These are phyloP conservation scores for Stygiomarasmius scandens DNA, from an alignment of 1,284 basidiomycete genomes.

Conservation along the genomic window DNA sequence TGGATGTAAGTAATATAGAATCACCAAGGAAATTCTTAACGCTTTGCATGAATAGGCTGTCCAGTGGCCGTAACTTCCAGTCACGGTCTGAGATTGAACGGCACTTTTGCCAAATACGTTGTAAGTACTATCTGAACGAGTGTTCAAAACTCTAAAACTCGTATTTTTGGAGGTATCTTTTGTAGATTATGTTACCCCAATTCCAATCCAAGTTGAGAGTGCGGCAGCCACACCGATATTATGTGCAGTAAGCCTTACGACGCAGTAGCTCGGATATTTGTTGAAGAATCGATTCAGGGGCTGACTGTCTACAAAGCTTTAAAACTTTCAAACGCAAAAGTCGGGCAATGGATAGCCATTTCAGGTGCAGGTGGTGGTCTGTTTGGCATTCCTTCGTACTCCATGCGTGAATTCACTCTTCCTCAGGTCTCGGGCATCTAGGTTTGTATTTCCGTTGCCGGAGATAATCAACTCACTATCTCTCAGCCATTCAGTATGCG, in stretches of 20 bases:
- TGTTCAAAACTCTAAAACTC: background rate
- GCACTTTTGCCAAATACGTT: slow-evolving; percentile 52
- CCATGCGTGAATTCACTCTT: background rate
- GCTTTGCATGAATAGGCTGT: slow-evolving; percentile 10
- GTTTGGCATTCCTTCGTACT: slow-evolving; percentile 47
- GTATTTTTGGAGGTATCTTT: slow-evolving; percentile 47
- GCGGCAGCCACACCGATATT: slow-evolving; percentile 66
- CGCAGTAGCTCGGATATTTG: too few species aligned
- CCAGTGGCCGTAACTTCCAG: slow-evolving; percentile 24
- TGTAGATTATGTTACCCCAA: slow-evolving; percentile 65
- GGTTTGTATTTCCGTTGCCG: background rate
- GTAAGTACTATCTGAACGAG: slow-evolving; percentile 29
- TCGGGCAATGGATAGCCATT: slow-evolving; percentile 72
- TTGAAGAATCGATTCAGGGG: slow-evolving; percentile 36
- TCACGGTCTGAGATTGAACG: slow-evolving; percentile 64
- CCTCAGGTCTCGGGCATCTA: background rate
- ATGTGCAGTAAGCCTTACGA: slow-evolving; percentile 51
- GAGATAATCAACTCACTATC: slow-evolving; percentile 16
- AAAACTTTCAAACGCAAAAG: slow-evolving; percentile 51
- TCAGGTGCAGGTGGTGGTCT: slow-evolving; percentile 67
- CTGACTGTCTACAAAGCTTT: slow-evolving; percentile 72
- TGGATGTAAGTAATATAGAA: slow-evolving; percentile 36
- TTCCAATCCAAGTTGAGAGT: slow-evolving; percentile 59
- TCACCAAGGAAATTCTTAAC: slow-evolving; percentile 5
- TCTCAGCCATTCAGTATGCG: slow-evolving; percentile 66